Evolutionary conservation across 345 rosid genomes (phyloP).

Genomic region (Salix suchowensis): DNA sequence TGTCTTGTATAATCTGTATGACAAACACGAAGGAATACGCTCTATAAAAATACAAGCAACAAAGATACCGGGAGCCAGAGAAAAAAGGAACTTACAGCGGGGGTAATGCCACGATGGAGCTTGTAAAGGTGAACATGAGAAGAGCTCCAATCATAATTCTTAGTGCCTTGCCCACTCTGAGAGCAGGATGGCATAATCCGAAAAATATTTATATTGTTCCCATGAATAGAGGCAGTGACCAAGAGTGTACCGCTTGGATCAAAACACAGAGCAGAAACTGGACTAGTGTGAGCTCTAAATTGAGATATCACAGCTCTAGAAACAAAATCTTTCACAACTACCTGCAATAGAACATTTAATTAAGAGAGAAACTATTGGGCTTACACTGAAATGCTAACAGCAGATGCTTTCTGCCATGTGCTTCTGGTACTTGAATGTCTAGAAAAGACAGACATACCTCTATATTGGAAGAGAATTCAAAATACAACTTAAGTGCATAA

Average conservation of each 20-base stretch:
- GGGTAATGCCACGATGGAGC: conserved; percentile 95
- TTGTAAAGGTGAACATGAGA: conserved; percentile 95
- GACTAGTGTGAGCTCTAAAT: conserved; percentile 92
- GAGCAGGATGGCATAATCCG: conserved; percentile 71
- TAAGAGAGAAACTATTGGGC: background rate
- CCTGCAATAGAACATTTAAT: conserved; percentile 49
- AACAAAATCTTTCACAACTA: conserved; percentile 79
- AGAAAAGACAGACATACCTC: background rate
- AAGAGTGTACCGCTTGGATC: conserved; percentile 92
- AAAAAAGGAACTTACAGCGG: conserved; percentile 59
- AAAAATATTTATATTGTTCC: conserved; percentile 84
- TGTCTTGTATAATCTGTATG: conserved; percentile 85
- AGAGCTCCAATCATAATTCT: conserved; percentile 77
- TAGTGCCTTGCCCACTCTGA: conserved; percentile 50
- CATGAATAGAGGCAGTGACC: conserved; percentile 90
- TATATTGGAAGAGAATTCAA: background rate
- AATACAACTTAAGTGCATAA: conserved; percentile 7
- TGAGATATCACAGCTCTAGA: conserved; percentile 84
- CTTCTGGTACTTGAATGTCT: conserved; percentile 5
- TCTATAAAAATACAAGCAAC: conserved; percentile 6
- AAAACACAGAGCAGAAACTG: conserved; percentile 89
- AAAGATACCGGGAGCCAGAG: conserved; percentile 1
- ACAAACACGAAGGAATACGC: conserved; percentile 10
- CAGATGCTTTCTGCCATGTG: background rate
- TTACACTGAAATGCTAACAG: background rate